Percentiles rank a stretch among this genome's conserved stretches.
Conservation (phyloP, 441 rosid genomes). For the Eruca vesicaria region DNA sequence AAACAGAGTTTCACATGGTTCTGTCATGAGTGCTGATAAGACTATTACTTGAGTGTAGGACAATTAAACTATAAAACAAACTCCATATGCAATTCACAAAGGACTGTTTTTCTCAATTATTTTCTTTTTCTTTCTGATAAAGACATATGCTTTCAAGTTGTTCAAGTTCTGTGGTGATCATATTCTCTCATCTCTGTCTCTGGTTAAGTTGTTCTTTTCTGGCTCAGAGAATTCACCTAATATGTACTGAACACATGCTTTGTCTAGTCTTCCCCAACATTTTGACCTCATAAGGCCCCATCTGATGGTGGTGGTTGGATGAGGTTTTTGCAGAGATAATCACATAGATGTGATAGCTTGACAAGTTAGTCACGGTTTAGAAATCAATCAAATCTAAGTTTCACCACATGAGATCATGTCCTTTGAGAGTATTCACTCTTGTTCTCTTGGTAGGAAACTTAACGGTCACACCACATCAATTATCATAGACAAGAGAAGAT, state of each 20-base stretch:
- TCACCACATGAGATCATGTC: no score
- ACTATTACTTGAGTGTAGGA: not conserved
- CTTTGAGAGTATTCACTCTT: no score
- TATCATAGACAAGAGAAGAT: not conserved
- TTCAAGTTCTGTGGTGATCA: conserved; percentile 22
- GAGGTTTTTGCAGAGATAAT: not conserved
- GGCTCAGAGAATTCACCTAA: not conserved
- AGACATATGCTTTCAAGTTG: not conserved
- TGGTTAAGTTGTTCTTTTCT: conserved; percentile 1
- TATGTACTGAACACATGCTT: conserved; percentile 16
- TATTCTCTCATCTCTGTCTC: not conserved
- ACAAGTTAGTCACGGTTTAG: not conserved
- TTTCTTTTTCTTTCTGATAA: not conserved
- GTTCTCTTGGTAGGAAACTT: no score
- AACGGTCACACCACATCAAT: not conserved
- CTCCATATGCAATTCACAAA: conserved; percentile 12
- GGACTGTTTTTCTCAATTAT: conserved; percentile 17
- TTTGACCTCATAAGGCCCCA: conserved; percentile 15
- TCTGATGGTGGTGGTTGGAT: conserved; percentile 6
- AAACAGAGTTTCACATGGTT: conserved; percentile 27
- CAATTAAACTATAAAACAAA: not conserved
- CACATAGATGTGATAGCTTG: conserved; percentile 9
- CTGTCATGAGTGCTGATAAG: not conserved
- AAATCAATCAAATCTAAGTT: not conserved
- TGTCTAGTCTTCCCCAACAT: not conserved